Evolutionary conservation across 2,329 filamentous ascomycete species (phyloP), one percentile per base, ranked within the genome.

Genomic region (Decorospora gaudefroyi): DNA sequence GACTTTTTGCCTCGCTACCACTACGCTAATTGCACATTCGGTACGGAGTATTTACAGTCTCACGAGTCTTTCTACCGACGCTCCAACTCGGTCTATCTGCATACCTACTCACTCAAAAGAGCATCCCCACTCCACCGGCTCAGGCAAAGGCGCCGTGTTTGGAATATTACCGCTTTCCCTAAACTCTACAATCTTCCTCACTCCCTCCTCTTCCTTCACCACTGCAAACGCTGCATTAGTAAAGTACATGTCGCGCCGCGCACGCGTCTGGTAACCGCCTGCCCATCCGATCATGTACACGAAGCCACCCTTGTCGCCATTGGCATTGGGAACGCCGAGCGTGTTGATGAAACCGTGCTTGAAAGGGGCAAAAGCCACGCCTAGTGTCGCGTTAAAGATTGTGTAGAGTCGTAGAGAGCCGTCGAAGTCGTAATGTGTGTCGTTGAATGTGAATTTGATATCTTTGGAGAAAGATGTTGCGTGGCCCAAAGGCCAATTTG

Each of bases 261-360:
- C 43, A 4, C 52, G 23, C 6, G 39, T 48, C 18, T 63, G 60
- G 18, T 48, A 54, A 1, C 65, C 64, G 13, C 65, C 64, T 3
- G 64, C 62, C 65, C 65, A 68, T 1, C 64, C 64, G 19, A 64
- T 58, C 51, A 59, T 51, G 39, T 67, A 68, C 15, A 66, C 64
- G 18, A 65, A 59, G 11, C 65, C 65, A 6, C 65, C 65, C 33
- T 57, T 65, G 36, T 65, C 63, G 30, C 62, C 61, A 34, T 59
- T 65, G 0, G 44, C 35, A 39, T 65, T 62, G 11, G 65, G 65
- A 2, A 68, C 47, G 7, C 60, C 62, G 3, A 66, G 47, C 1
- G 56, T 57, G 13, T 55, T 61, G 35, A 53, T 59, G 18, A 64
- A 61, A 12, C 64, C 65, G 26, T 68, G 64, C 33, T 60, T 46